Evolutionary conservation across 495 filamentous ascomycete genomes (phyloP).

Genomic region (Neurospora sp.): DNA sequence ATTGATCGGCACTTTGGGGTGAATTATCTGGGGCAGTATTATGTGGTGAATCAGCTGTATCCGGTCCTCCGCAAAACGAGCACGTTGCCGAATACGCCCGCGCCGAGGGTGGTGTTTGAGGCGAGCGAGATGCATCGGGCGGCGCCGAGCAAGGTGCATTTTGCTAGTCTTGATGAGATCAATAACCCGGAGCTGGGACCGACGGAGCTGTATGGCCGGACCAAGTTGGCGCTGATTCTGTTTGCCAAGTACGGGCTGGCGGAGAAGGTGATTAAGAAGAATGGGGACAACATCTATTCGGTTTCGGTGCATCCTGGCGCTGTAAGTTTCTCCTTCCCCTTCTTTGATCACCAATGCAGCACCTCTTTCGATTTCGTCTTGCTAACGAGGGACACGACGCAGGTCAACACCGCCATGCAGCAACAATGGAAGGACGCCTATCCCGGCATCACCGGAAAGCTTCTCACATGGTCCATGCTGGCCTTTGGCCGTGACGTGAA

Average conservation of each 20-base stretch:
- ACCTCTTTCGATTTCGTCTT: no score
- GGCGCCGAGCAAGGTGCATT: slow-evolving; percentile 33
- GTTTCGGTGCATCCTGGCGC: slow-evolving; percentile 34
- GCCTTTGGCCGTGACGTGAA: slow-evolving; percentile 25
- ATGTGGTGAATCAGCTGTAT: slow-evolving; percentile 30
- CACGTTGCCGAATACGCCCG: slow-evolving; percentile 16
- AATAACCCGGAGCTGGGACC: slow-evolving; percentile 43
- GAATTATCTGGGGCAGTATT: slow-evolving; percentile 40
- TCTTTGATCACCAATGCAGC: no score
- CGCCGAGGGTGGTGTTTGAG: slow-evolving; percentile 39
- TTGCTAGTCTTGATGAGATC: slow-evolving; percentile 41
- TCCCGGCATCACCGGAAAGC: slow-evolving; percentile 29
- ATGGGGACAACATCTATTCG: slow-evolving; percentile 30
- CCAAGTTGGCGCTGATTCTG: slow-evolving; percentile 47
- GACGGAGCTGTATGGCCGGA: slow-evolving; percentile 41
- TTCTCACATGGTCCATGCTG: slow-evolving; percentile 24
- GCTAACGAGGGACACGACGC: background rate
- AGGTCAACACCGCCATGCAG: slow-evolving; percentile 39
- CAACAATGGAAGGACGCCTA: slow-evolving; percentile 40
- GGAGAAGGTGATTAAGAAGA: slow-evolving; percentile 31
- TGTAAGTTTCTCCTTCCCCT: slow-evolving; percentile 10
- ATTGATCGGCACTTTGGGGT: slow-evolving; percentile 44
- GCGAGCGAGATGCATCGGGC: slow-evolving; percentile 45
- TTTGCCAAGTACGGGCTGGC: slow-evolving; percentile 36
- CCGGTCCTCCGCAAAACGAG: slow-evolving; percentile 32